Base-by-base conservation (phyloP, 139 green algal species). In the Astrephomene gubernaculifera region DNA sequence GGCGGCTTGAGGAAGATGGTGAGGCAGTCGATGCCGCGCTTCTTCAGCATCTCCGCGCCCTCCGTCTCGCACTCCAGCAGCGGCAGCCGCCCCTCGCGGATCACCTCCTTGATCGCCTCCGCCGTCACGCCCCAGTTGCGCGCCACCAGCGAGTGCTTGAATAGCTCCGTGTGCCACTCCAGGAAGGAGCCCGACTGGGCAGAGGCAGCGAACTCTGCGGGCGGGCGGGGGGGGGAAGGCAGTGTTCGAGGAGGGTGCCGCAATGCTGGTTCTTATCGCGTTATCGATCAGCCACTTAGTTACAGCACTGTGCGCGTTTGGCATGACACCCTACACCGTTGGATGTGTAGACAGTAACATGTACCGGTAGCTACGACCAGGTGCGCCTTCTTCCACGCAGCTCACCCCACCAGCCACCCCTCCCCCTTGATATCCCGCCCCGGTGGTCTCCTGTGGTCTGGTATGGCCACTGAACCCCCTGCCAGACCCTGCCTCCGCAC, bases 1-100 rank as follows among this genome's bases (percentile, higher is more conserved):
- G 87, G 80, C 31, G 94, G 94, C 29, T 74, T 80, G 2, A 97
- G 82, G 87, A 95, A 97, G 21, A 96, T 90, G 49, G 83, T 82
- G 17, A 96, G 91, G 84, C 87, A 94, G 79, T 97, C 93, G 17
- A 91, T 60, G 31, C 83, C 86, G n/a, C 86, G 89, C 36, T 53
- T 61, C 75, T 89, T 93, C 25, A 93, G 63, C 36, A 81, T 68
- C 71, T 88, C 83, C 0, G 86, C 86, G 0, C 88, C 87, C 33
- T 93, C 90, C n/a, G 79, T 86, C 81, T 95, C 91, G 44, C 90
- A 69, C 61, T 93, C 90, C 29, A 96, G 49, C 80, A 96, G 65
- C 49, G 93, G 91, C 49, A 95, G 89, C 61, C 89, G 89, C 73
- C 91, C 91, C n/a, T 43, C 36, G 52, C 71, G 83, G 52, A 92